These are phyloP conservation scores for Datura wrightii DNA, from an alignment of 257 asterid genomes.

Conservation along the genomic window DNA sequence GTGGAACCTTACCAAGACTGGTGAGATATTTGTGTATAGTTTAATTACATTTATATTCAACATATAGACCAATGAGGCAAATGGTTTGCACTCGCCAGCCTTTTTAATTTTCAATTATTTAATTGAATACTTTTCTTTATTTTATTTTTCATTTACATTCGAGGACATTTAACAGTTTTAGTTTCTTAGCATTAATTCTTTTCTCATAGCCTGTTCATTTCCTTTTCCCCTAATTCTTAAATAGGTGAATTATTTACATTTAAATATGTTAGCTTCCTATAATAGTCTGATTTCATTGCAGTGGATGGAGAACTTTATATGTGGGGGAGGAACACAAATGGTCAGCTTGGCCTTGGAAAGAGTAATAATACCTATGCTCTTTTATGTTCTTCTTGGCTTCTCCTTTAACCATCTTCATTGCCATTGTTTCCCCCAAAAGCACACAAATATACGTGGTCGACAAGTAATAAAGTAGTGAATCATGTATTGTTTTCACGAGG, in stretches of 20 bases:
- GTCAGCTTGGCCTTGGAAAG: constrained; percentile 98
- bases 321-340: constrained; percentile 93
- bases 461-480: constrained; percentile 8
- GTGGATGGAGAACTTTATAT: constrained; percentile 90
- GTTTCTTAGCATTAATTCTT: constrained; percentile 21
- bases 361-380: constrained; percentile 53
- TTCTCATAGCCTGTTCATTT: constrained; percentile 19
- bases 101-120: neutral
- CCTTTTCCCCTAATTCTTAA: constrained; percentile 2
- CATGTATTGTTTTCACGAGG: constrained; percentile 1
- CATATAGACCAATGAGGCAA: constrained; percentile 14
- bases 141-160: neutral
- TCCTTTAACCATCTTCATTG: constrained; percentile 31
- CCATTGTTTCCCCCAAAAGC: neutral
- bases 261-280: constrained; percentile 2
- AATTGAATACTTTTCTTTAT: neutral
- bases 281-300: constrained; percentile 42
- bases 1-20: neutral
- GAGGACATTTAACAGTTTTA: neutral
- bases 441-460: neutral
- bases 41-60: neutral
- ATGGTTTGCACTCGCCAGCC: neutral
- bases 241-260: neutral
- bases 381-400: constrained; percentile 22
- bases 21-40: neutral